phyloP scores from a whole-genome alignment of 2,329 filamentous ascomycete species.

The Fusarium mexicanum region DNA sequence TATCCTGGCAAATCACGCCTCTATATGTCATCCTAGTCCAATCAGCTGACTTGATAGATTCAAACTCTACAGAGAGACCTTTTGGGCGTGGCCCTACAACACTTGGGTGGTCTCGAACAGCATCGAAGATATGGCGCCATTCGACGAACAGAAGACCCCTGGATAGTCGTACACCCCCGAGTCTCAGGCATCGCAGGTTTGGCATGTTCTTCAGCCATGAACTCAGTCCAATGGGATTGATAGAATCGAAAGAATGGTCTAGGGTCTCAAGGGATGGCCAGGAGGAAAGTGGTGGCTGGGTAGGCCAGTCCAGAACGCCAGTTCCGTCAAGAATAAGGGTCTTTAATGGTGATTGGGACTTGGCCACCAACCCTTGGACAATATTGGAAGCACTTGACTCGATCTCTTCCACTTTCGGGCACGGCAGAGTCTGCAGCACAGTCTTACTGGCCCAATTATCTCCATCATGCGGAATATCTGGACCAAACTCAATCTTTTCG shows the following conservation, averaged over 20 bases:
- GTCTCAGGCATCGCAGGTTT: background rate
- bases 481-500: background rate
- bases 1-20: background rate
- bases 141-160: background rate
- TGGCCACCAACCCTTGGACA: background rate
- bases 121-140: background rate
- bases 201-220: background rate
- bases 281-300: fast-evolving
- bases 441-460: background rate
- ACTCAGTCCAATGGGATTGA: background rate
- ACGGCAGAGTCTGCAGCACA: background rate
- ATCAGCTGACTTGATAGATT: background rate
- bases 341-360: background rate
- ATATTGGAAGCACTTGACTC: background rate
- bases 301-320: background rate
- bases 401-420: background rate
- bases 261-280: background rate
- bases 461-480: background rate
- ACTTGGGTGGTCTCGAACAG: background rate
- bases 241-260: background rate
- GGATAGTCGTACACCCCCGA: fast-evolving
- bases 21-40: background rate
- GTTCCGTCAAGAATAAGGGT: background rate
- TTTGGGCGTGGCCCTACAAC: background rate
- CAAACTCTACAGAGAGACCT: background rate